These are phyloP conservation scores for Zygnema circumcarinatum DNA, from an alignment of 139 green algal species.

Conservation along the genomic window DNA sequence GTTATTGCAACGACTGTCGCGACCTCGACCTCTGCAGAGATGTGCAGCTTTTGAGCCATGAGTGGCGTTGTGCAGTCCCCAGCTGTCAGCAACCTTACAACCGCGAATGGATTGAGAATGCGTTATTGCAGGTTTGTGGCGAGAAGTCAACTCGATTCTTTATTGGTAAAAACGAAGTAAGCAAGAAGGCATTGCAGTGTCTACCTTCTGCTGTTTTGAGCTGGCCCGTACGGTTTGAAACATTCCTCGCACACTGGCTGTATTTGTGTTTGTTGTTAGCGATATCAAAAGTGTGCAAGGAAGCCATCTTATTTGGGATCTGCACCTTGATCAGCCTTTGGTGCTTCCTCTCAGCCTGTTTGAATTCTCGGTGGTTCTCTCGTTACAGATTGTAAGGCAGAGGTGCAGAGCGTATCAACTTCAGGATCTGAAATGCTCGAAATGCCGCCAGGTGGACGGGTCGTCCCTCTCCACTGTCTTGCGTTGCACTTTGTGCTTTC, in stretches of 20 bases:
- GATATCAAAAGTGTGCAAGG: too few species aligned
- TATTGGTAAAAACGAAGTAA: too few species aligned
- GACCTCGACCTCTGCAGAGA: conserved; percentile 93
- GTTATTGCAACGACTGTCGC: conserved; percentile 84
- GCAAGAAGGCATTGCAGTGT: neutral
- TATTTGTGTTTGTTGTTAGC: too few species aligned
- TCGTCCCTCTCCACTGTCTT: neutral
- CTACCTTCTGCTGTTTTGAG: neutral
- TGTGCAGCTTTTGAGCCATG: conserved; percentile 65
- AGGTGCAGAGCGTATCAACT: conserved; percentile 75
- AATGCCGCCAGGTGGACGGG: conserved; percentile 50
- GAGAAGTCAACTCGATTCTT: neutral
- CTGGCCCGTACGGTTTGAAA: too few species aligned
- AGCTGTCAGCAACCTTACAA: conserved; percentile 72
- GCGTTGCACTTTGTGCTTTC: conserved; percentile 13
- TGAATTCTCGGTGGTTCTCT: too few species aligned
- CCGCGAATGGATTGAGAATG: conserved; percentile 72
- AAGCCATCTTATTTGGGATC: too few species aligned
- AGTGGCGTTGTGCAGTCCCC: conserved; percentile 64
- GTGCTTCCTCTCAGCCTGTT: too few species aligned
- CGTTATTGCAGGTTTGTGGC: conserved; percentile 63
- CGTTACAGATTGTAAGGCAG: conserved; percentile 62
- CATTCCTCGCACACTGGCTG: too few species aligned
- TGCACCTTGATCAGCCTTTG: too few species aligned
- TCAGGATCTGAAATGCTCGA: conserved; percentile 84